Conservation (phyloP, 768 basidiomycete species). For the Boletellus ananas region DNA sequence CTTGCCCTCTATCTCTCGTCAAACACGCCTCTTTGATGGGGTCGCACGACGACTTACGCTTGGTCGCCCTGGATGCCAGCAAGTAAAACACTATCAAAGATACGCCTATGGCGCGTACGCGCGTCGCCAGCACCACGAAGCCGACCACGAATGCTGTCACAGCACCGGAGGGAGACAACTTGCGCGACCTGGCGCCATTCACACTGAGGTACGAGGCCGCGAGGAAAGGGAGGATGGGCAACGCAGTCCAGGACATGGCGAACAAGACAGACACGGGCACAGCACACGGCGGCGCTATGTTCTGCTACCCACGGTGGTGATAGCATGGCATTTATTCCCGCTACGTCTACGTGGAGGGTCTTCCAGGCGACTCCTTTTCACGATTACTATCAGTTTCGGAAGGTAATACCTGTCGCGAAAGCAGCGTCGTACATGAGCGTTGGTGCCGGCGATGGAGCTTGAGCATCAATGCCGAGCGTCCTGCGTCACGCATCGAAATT, state of each 20-base stretch:
- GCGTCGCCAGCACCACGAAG: conserved; percentile 57
- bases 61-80: conserved; percentile 78
- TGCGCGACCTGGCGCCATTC: conserved; percentile 72
- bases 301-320: no score
- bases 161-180: conserved; percentile 75
- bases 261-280: no score
- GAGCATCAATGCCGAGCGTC: no score
- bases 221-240: conserved; percentile 41
- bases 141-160: conserved; percentile 74
- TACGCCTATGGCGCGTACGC: conserved; percentile 58
- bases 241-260: conserved; percentile 23
- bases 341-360: no score
- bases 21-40: neutral
- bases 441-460: no score
- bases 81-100: conserved; percentile 77
- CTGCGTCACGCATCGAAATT: no score
- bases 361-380: no score
- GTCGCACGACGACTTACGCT: conserved; percentile 43
- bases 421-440: no score
- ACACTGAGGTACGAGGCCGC: conserved; percentile 52
- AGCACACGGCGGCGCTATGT: no score
- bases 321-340: no score
- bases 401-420: no score
- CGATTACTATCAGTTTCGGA: no score
- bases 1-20: conserved; percentile 55